Percentiles rank a stretch among this genome's conserved stretches.
These are phyloP conservation scores for Candida michaelii DNA, from an alignment of 805 yeast species.

Conservation along the genomic window DNA sequence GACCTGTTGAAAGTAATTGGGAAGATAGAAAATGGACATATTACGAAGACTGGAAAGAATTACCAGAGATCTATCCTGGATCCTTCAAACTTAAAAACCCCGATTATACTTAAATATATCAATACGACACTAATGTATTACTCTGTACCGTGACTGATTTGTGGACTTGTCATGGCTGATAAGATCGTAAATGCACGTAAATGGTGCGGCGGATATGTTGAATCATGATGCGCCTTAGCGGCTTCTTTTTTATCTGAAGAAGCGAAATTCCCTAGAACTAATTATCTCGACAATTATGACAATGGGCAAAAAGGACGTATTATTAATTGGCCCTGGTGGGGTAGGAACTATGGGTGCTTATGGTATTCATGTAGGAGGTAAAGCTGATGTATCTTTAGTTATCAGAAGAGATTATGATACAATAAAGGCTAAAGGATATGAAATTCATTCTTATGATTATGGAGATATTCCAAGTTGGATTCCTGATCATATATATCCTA, in stretches of 20 bases:
- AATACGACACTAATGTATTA: too few relatives aligned
- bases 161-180: too few relatives aligned
- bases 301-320: not conserved
- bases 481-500: constrained; percentile 26
- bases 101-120: not conserved
- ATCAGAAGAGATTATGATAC: constrained; percentile 32
- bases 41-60: constrained; percentile 28
- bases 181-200: too few relatives aligned
- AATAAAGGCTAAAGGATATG: constrained; percentile 28
- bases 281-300: constrained; percentile 1
- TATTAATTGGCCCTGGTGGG: constrained; percentile 35
- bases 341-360: constrained; percentile 35
- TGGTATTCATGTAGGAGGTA: constrained; percentile 23
- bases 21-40: constrained; percentile 42
- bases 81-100: constrained; percentile 30
- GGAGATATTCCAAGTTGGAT: constrained; percentile 22
- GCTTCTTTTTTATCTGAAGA: not conserved
- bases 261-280: too few relatives aligned
- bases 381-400: constrained; percentile 30
- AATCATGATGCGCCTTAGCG: too few relatives aligned
- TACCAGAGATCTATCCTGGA: constrained; percentile 37
- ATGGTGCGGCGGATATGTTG: too few relatives aligned
- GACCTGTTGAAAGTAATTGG: constrained; percentile 42
- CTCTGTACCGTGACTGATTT: too few relatives aligned
- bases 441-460: constrained; percentile 30